These are phyloP conservation scores for Vitis hybrid DNA, from an alignment of 177 flowering plant genomes.

Conservation along the genomic window DNA sequence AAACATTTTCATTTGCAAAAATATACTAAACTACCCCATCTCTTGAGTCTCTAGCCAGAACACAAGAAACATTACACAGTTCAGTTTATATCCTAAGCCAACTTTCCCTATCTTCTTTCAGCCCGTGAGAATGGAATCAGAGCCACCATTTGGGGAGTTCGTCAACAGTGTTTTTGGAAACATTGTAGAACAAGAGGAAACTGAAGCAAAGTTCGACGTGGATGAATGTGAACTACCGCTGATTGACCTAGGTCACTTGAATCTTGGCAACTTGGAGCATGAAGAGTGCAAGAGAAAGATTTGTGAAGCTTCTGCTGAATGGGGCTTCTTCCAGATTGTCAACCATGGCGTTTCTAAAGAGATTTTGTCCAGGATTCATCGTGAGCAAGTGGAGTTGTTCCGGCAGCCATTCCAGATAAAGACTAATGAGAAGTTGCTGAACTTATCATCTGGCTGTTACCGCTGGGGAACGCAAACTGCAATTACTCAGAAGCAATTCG, in stretches of 20 bases:
- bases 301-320: constrained; percentile 23
- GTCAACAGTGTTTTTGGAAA: not conserved
- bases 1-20: too few relatives aligned
- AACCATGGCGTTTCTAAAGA: constrained; percentile 37
- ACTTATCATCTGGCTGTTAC: constrained; percentile 22
- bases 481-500: constrained; percentile 20
- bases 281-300: constrained; percentile 24
- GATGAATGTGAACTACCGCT: constrained; percentile 30
- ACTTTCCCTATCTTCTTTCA: too few relatives aligned
- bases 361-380: constrained; percentile 20
- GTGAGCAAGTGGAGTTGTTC: constrained; percentile 31
- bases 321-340: constrained; percentile 45
- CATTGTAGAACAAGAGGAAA: not conserved
- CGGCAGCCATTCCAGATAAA: constrained; percentile 27
- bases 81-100: too few relatives aligned
- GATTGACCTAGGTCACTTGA: constrained; percentile 27
- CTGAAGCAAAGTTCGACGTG: not conserved
- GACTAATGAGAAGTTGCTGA: constrained; percentile 12
- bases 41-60: too few relatives aligned
- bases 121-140: too few relatives aligned
- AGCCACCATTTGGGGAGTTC: too few relatives aligned
- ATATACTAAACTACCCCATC: too few relatives aligned
- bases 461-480: constrained; percentile 40
- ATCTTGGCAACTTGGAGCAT: not conserved
- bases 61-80: too few relatives aligned